These are phyloP conservation scores for Rachicladosporium sp. DNA, from an alignment of 2,329 filamentous ascomycete species.

Conservation along the genomic window DNA sequence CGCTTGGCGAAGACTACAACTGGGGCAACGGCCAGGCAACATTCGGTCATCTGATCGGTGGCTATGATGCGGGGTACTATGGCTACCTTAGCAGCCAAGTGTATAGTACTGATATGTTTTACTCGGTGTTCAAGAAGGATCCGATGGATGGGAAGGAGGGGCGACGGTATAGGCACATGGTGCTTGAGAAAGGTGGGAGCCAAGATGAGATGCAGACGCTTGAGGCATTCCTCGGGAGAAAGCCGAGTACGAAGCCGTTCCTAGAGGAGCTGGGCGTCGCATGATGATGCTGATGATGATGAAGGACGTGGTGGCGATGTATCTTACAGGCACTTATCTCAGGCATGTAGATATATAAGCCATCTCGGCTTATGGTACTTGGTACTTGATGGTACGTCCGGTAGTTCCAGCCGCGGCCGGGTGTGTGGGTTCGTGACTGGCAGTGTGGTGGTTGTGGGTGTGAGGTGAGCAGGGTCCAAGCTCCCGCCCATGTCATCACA, in stretches of 20 bases:
- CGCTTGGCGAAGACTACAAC: constrained; percentile 39
- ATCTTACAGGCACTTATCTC: no score
- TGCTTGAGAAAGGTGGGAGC: constrained; percentile 64
- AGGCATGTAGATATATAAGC: no score
- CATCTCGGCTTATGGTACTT: no score
- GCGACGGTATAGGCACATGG: constrained; percentile 62
- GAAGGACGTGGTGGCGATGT: not conserved
- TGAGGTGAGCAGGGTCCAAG: no score
- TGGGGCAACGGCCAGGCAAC: constrained; percentile 72
- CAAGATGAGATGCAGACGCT: constrained; percentile 72
- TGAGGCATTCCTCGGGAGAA: constrained; percentile 64
- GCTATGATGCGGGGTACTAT: constrained; percentile 79
- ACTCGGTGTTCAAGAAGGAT: constrained; percentile 62
- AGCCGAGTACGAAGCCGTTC: constrained; percentile 67
- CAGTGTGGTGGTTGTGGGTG: no score
- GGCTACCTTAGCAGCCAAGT: constrained; percentile 57
- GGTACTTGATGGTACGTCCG: no score
- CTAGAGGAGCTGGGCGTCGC: constrained; percentile 60
- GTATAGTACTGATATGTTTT: constrained; percentile 79
- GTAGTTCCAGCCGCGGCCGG: no score
- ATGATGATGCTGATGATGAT: constrained; percentile 2
- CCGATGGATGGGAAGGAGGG: constrained; percentile 68
- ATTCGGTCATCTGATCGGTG: constrained; percentile 72
- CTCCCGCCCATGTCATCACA: no score
- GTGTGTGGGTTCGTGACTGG: no score